Evolutionary conservation across 495 filamentous ascomycete species (phyloP).

Genomic region (Aspergillus affinis): DNA sequence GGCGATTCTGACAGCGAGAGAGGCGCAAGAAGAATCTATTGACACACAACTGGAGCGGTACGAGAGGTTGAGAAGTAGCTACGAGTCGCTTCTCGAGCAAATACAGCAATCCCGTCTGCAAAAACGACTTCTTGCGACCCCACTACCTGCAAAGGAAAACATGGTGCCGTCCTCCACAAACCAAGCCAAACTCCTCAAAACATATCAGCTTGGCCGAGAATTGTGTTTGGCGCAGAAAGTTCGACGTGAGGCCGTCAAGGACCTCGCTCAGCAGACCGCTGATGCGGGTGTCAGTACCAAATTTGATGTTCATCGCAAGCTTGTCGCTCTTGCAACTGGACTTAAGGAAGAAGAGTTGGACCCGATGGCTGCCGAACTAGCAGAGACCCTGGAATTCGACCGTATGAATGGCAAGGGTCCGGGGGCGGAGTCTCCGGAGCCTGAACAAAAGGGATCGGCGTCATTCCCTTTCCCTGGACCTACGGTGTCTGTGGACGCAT

Average conservation of each 20-base stretch:
- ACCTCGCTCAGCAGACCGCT: slow-evolving; percentile 47
- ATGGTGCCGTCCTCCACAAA: slow-evolving; percentile 20
- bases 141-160: slow-evolving; percentile 18
- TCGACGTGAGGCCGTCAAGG: slow-evolving; percentile 41
- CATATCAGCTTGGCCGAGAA: slow-evolving; percentile 36
- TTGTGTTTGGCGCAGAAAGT: slow-evolving; percentile 41
- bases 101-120: slow-evolving; percentile 33
- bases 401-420: slow-evolving; percentile 41
- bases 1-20: slow-evolving; percentile 29
- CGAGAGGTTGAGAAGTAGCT: slow-evolving; percentile 32
- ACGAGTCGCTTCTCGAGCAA: slow-evolving; percentile 47
- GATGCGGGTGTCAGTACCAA: slow-evolving; percentile 53
- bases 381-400: slow-evolving; percentile 48
- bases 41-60: slow-evolving; percentile 35
- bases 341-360: slow-evolving; percentile 51
- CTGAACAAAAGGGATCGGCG: slow-evolving; percentile 26
- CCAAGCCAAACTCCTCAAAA: slow-evolving; percentile 28
- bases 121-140: slow-evolving; percentile 22
- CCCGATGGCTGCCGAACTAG: slow-evolving; percentile 47
- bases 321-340: slow-evolving; percentile 51
- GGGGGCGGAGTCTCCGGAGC: slow-evolving; percentile 29
- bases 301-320: slow-evolving; percentile 51
- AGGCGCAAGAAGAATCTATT: slow-evolving; percentile 31
- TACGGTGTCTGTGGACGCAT: slow-evolving; percentile 41
- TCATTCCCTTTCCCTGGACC: slow-evolving; percentile 26